Evolutionary conservation across 1,284 basidiomycete species (phyloP), one percentile per base, ranked within the genome.

Genomic region (Sporisorium iseilematis-ciliati): DNA sequence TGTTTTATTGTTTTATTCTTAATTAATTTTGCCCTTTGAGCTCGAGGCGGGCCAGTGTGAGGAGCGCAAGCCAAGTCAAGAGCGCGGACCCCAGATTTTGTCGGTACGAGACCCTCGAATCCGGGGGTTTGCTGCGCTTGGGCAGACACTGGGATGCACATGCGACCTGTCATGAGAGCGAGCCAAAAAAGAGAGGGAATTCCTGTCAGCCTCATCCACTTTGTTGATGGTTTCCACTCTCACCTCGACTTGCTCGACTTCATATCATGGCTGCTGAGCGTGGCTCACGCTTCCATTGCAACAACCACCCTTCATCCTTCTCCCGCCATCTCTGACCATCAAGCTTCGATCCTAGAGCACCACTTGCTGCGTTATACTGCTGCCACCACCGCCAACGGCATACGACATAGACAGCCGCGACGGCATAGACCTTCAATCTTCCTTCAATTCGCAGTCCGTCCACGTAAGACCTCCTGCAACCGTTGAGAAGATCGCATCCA

Each of bases 31-130:
- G 35, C 35, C 35, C 16, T 38, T 38, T 14, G 6, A 49, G 29
- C n/a, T n/a, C 46, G 18, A 49, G 29, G 16, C 25, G 26, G 23
- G 35, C 35, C 12, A 16, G 14, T 3, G 14, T 16, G 35, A 12
- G 11, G 1, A 38, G 35, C 35, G 33, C 35, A 38, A 14, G 35
- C 2, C 35, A 16, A 14, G 35, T 38, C 35, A 14, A 12, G 35
- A 38, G 35, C 35, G 35, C 35, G 35, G 35, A 38, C 35, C 35
- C 35, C 35, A 38, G 35, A 38, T 38, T 38, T 38, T 38, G 12
- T 38, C 26, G 48, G 29, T 21, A 23, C 33, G 23, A 11, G 59
- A 61, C 59, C 51, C 59, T 61, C 58, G 41, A 53, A 59, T 51
- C 57, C 57, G 57, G 57, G 57, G 52, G 35, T 12, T 38, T 38